These are phyloP conservation scores for Harringtonia aguacate DNA, from an alignment of 2,329 filamentous ascomycete species.

Conservation along the genomic window DNA sequence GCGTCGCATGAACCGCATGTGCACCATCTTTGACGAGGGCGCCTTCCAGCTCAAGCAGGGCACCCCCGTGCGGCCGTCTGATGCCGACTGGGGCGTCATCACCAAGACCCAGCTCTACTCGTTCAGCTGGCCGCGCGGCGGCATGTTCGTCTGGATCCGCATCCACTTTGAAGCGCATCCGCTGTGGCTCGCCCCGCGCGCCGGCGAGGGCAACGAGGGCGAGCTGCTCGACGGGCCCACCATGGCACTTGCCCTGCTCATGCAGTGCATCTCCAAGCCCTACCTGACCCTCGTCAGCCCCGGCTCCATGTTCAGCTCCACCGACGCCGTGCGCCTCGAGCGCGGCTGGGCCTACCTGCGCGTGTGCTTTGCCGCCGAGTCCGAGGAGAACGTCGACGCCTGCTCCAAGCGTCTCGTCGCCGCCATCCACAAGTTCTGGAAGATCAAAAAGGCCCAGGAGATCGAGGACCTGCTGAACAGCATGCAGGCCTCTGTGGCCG, in stretches of 20 bases:
- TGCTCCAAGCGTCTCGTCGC: slow-evolving; percentile 55
- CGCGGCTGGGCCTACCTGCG: slow-evolving; percentile 64
- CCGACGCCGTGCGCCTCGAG: slow-evolving; percentile 41
- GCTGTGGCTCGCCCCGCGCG: slow-evolving; percentile 35
- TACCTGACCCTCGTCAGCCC: slow-evolving; percentile 60
- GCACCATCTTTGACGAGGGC: slow-evolving; percentile 57
- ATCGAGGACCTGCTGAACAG: slow-evolving; percentile 52
- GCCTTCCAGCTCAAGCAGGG: slow-evolving; percentile 54
- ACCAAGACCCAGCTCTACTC: slow-evolving; percentile 64
- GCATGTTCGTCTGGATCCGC: slow-evolving; percentile 86
- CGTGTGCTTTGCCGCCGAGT: slow-evolving; percentile 76
- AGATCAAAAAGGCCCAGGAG: slow-evolving; percentile 53
- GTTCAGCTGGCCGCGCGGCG: slow-evolving; percentile 71
- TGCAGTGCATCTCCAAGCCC: slow-evolving; percentile 58
- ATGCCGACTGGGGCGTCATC: slow-evolving; percentile 62
- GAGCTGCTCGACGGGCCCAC: slow-evolving; percentile 37
- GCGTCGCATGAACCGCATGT: slow-evolving; percentile 74
- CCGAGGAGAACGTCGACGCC: slow-evolving; percentile 54
- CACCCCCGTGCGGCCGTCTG: slow-evolving; percentile 28
- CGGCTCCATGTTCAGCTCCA: slow-evolving; percentile 64
- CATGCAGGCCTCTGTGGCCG: slow-evolving; percentile 8
- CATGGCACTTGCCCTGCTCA: slow-evolving; percentile 57
- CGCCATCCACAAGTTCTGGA: slow-evolving; percentile 67
- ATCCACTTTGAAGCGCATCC: slow-evolving; percentile 65
- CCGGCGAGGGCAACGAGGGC: slow-evolving; percentile 4